Base-by-base conservation (phyloP, 768 basidiomycete species). In the Tremella fuciformis region DNA sequence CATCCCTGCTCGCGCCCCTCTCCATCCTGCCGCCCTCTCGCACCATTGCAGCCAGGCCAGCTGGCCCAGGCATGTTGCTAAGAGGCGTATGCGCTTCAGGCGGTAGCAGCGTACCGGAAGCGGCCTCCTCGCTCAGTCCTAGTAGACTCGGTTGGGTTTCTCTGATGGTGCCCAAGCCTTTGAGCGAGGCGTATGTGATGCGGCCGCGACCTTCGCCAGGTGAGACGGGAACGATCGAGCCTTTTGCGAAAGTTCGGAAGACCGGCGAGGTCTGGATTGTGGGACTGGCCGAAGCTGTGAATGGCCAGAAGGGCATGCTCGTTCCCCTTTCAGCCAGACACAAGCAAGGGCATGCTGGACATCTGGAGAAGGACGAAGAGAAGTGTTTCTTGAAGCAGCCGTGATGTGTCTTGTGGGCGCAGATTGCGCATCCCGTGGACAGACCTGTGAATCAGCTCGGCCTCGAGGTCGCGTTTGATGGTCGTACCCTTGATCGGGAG, bases 401-500 rank as follows among this genome's bases (percentile, higher is more conserved):
- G 1, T 63, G 51, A 48, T 73, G 71, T 4, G 69, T 48, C 21
- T 49, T 55, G 57, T 73, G 71, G n/a, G 41, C 44, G 41, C 71
- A 73, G 6, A 60, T 51, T 2, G 58, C 44, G 42, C 71, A 73
- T 3, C 62, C 55, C 49, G 64, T 66, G 4, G 67, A 65, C 8
- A 73, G 58, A 18, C 70, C 70, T 72, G 47, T 7, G 19, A 39
- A 22, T 41, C 39, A 38, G n/a, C 4, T 3, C 44, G 9, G 2
- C 21, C 7, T 4, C 18, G 13, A 39, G 39, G 15, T 21, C 24
- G 47, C 21, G 29, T 50, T n/a, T 22, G 42, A 22, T 4, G 4
- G 42, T 11, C 71, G 60, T 24, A 76, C 75, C 73, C 65, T 67
- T 68, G 59, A 76, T 66, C 2, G 75, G 73, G 8, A 76, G 53